A percentile compares a stretch with the other conserved stretches of the same genome.
These are phyloP conservation scores for Onygena corvina DNA, from an alignment of 2,329 filamentous ascomycete species.

Conservation along the genomic window DNA sequence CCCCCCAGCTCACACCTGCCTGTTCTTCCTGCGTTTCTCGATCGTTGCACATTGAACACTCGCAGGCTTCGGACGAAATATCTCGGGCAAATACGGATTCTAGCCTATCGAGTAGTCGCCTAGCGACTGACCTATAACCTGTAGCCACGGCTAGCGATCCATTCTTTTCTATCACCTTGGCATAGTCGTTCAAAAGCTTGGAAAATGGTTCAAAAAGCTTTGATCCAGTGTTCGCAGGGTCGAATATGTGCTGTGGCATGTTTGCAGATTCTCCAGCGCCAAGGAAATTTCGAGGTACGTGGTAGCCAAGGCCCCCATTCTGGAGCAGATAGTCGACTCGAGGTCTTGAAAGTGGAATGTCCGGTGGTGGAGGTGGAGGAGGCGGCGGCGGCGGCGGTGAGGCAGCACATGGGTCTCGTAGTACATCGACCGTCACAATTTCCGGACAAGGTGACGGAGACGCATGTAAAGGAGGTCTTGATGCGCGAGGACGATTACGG, in stretches of 20 bases:
- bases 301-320: conserved; percentile 65
- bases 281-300: conserved; percentile 62
- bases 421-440: conserved; percentile 1
- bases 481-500: neutral
- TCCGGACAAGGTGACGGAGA: neutral
- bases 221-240: conserved; percentile 55
- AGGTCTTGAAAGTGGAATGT: conserved; percentile 55
- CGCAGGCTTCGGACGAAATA: conserved; percentile 73
- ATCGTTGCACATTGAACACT: conserved; percentile 69
- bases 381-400: conserved; percentile 29
- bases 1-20: conserved; percentile 76
- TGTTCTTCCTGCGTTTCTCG: conserved; percentile 47
- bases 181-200: conserved; percentile 74
- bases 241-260: conserved; percentile 46
- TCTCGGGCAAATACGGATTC: conserved; percentile 92
- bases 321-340: conserved; percentile 86
- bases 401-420: conserved; percentile 4
- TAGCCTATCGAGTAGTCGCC: conserved; percentile 74
- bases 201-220: conserved; percentile 73
- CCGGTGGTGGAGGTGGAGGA: conserved; percentile 64
- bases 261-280: conserved; percentile 41
- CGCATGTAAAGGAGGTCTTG: neutral
- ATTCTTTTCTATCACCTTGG: conserved; percentile 64
- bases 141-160: conserved; percentile 91
- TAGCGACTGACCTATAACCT: conserved; percentile 86